Evolutionary conservation across 140 eudicot species (phyloP).

Genomic region (Anethum foeniculum): DNA sequence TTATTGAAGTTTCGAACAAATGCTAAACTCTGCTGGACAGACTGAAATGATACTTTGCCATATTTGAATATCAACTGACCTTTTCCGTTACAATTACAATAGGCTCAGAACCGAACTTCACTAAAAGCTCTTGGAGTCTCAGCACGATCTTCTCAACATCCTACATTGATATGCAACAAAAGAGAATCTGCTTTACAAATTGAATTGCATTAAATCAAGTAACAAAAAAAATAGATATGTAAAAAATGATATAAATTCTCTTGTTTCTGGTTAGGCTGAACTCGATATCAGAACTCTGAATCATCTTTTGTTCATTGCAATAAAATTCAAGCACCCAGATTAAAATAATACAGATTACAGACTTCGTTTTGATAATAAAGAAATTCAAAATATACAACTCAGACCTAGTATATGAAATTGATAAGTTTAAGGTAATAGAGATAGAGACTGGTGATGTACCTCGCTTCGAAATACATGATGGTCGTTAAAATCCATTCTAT

Average conservation of each 20-base stretch:
- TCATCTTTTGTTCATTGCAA: neutral
- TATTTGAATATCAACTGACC: constrained; percentile 30
- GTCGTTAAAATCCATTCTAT: constrained; percentile 74
- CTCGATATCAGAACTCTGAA: neutral
- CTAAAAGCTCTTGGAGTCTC: constrained; percentile 49
- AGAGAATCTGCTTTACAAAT: neutral
- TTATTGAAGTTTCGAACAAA: neutral
- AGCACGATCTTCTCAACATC: constrained; percentile 46
- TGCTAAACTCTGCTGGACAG: neutral
- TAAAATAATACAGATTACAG: neutral
- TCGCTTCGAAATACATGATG: constrained; percentile 54
- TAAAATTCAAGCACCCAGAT: neutral
- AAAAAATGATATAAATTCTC: neutral
- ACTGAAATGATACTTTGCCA: neutral
- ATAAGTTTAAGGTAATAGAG: neutral
- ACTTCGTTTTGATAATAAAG: neutral
- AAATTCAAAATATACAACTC: neutral
- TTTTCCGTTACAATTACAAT: constrained; percentile 63
- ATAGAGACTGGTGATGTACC: constrained; percentile 33
- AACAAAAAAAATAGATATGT: neutral
- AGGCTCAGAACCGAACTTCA: constrained; percentile 45
- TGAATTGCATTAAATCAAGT: neutral
- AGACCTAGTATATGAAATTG: neutral
- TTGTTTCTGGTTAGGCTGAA: neutral
- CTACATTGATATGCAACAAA: constrained; percentile 26